Evolutionary conservation across 106 monocot genomes (phyloP).

Genomic region (Amphibolis antarctica): DNA sequence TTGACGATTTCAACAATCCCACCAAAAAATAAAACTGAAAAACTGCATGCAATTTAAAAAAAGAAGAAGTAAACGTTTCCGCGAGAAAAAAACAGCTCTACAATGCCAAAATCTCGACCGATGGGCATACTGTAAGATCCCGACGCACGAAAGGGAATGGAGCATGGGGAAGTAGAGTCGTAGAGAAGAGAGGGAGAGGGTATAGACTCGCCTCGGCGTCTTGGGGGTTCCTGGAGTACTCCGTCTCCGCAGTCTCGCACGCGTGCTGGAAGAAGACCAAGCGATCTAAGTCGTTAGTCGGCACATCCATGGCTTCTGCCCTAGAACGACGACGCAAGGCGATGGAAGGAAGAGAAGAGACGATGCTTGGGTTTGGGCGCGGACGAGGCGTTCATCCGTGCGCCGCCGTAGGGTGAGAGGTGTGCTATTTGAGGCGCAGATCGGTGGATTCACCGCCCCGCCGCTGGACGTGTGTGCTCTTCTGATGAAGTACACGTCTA

Average conservation of each 20-base stretch:
- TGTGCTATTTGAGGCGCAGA: too few relatives aligned
- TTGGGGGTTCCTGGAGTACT: slow-evolving; percentile 48
- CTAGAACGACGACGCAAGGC: too few relatives aligned
- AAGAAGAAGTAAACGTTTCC: not conserved
- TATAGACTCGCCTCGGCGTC: slow-evolving; percentile 50
- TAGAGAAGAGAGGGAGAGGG: not conserved
- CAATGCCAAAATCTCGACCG: not conserved
- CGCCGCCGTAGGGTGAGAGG: too few relatives aligned
- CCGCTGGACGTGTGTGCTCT: too few relatives aligned
- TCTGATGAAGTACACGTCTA: too few relatives aligned
- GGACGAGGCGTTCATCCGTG: too few relatives aligned
- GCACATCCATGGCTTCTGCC: slow-evolving; percentile 6
- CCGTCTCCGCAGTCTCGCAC: slow-evolving; percentile 40
- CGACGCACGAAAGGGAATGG: too few relatives aligned
- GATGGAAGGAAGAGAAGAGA: too few relatives aligned
- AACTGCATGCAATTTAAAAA: not conserved
- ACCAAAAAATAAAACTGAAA: not conserved
- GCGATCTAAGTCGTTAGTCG: slow-evolving; percentile 34
- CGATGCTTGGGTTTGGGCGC: too few relatives aligned
- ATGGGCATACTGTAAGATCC: too few relatives aligned
- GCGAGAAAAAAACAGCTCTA: not conserved
- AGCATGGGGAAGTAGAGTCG: not conserved
- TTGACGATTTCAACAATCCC: not conserved
- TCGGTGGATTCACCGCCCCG: too few relatives aligned
- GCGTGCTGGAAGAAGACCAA: slow-evolving; percentile 60